Conservation (phyloP, 495 filamentous ascomycete genomes). For the Penicillium dipodomyicola region DNA sequence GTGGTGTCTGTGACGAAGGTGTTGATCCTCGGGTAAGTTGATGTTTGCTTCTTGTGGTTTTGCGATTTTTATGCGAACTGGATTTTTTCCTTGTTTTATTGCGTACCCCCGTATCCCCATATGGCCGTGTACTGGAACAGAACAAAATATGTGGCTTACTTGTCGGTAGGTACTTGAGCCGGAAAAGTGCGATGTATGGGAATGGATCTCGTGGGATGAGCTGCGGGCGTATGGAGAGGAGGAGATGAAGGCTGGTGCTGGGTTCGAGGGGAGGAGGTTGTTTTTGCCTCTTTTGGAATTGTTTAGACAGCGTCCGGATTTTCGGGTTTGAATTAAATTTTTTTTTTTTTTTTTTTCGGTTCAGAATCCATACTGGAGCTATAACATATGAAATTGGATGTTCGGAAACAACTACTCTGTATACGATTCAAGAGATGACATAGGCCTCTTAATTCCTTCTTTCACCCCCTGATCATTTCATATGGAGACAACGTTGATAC, state of each 20-base stretch:
- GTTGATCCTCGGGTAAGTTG: constrained; percentile 50
- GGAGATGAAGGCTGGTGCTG: constrained; percentile 8
- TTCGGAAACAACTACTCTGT: not conserved
- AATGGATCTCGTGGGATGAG: constrained; percentile 56
- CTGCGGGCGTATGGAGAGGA: constrained; percentile 18
- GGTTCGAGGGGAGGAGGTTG: constrained; percentile 34
- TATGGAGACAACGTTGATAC: too few species aligned
- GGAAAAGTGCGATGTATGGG: constrained; percentile 64
- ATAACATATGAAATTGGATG: not conserved
- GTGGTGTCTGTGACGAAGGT: constrained; percentile 40
- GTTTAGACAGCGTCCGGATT: constrained; percentile 44
- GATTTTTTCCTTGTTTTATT: too few species aligned
- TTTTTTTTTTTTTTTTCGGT: too few species aligned
- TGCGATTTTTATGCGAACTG: not conserved
- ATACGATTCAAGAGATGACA: not conserved
- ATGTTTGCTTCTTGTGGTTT: constrained; percentile 1
- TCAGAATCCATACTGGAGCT: not conserved
- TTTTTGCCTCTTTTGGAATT: constrained; percentile 59
- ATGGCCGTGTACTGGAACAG: not conserved
- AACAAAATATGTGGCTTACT: not conserved
- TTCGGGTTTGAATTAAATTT: constrained; percentile 12
- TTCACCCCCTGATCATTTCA: too few species aligned
- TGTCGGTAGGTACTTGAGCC: constrained; percentile 49
- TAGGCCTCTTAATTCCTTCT: too few species aligned
- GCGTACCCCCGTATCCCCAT: not conserved